Evolutionary conservation across 2,329 filamentous ascomycete genomes (phyloP).

Genomic region (Myriangium duriaei): DNA sequence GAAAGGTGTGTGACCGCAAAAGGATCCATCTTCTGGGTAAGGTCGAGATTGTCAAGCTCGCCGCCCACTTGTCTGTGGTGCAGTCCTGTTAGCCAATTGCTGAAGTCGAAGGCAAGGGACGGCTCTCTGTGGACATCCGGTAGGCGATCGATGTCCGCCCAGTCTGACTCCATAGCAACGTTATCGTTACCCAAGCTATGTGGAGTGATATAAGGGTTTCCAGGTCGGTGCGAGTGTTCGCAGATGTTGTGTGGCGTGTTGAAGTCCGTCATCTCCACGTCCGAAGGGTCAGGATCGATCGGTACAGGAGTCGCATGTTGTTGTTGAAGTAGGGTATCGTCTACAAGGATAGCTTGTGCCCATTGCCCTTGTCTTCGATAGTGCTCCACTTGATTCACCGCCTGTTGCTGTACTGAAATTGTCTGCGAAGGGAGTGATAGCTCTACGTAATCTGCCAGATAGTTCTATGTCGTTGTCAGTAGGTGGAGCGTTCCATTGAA

Average conservation of each 20-base stretch:
- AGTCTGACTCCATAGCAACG: too few relatives aligned
- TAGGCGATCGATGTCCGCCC: neutral
- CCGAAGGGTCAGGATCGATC: too few relatives aligned
- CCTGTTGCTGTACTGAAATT: conserved; percentile 1
- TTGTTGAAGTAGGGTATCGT: conserved; percentile 1
- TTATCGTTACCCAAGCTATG: too few relatives aligned
- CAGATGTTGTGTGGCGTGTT: too few relatives aligned
- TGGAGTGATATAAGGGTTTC: too few relatives aligned
- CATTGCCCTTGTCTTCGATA: neutral
- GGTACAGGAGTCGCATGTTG: neutral
- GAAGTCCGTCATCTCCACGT: too few relatives aligned
- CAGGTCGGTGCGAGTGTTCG: too few relatives aligned
- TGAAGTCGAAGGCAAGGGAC: neutral
- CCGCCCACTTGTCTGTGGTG: too few relatives aligned
- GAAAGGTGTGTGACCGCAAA: neutral
- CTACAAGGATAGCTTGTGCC: neutral
- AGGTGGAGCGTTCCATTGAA: too few relatives aligned
- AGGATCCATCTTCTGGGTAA: neutral
- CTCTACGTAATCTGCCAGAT: conserved; percentile 1
- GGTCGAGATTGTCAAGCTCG: neutral
- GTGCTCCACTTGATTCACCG: conserved; percentile 1
- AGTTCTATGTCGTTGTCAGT: neutral
- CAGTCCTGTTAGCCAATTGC: too few relatives aligned
- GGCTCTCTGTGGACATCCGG: neutral
- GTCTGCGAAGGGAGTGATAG: neutral